Base-by-base conservation (phyloP, 2,329 filamentous ascomycete species). In the Aspergillus oerlinghausenensis region DNA sequence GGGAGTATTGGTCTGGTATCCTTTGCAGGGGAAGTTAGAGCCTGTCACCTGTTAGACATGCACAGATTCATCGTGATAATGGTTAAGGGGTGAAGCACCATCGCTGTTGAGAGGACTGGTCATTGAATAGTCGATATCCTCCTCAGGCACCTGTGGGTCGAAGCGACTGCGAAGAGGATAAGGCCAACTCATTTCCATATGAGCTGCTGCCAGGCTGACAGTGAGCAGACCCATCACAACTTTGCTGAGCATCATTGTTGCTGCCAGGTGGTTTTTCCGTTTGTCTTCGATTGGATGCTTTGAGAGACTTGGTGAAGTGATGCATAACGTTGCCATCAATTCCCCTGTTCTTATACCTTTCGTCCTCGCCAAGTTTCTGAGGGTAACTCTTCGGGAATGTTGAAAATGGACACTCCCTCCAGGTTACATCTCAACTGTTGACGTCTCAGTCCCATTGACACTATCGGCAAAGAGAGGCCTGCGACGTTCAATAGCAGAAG, bases 1-100 rank as follows among this genome's bases (percentile, higher is more conserved):
- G 11, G 75, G 69, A 2, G 57, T 57, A 7, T 80, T 76, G n/a
- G 61, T 48, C 52, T 82, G 79, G 54, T 83, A 82, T 9, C 85
- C 84, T 77, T 90, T 90, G 82, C 89, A 92, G 6, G 88, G 86
- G 71, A 84, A 92, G 73, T 90, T 81, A 60, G 79, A 78, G 32
- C 86, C 57, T 60, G 38, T 2, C 6, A 4, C 2, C 19, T 14
- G 47, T 55, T 28, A 53, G 47, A 4, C 14, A 25, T 19, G 21
- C 19, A 9, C 14, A 9, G 19, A 26, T 26, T 19, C 1, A n/a
- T 10, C 9, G 4, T 17, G 3, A 8, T 21, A 17, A 21, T n/a
- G 19, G 1, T 26, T 6, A 1, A 7, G n/a, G 21, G 11, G 7
- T 43, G 43, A 38, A 10, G 9, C 51, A 60, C 57, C 85, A 38